These are phyloP conservation scores for Leishmania gerbilli DNA, from an alignment of 208 protist species.

Conservation along the genomic window DNA sequence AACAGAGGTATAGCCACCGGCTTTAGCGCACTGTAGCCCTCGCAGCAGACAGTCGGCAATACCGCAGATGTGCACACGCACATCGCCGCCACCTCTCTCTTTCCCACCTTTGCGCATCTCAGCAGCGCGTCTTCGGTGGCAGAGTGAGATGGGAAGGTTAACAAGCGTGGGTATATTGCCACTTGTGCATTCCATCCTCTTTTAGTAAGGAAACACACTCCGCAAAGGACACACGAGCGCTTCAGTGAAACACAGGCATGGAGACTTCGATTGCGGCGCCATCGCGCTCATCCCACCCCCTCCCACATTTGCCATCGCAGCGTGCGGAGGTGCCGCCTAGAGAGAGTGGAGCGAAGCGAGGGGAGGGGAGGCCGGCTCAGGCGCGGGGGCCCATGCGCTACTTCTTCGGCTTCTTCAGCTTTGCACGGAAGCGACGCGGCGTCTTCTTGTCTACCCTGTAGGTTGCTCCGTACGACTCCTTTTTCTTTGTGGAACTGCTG, in stretches of 20 bases:
- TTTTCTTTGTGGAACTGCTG: neutral
- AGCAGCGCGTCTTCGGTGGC: neutral
- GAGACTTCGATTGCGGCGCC: neutral
- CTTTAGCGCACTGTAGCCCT: neutral
- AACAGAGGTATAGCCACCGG: neutral
- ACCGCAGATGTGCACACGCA: neutral
- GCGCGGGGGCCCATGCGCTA: neutral
- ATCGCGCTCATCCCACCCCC: neutral
- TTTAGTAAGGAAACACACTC: neutral
- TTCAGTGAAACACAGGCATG: neutral
- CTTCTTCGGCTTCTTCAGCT: slow-evolving; percentile 18
- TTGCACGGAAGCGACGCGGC: slow-evolving; percentile 25
- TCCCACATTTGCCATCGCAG: neutral
- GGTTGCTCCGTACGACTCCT: neutral
- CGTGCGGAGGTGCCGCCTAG: neutral
- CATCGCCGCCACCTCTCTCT: neutral
- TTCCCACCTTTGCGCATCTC: neutral
- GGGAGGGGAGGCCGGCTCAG: neutral
- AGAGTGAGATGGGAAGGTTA: neutral
- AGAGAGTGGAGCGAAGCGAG: neutral
- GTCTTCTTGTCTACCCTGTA: slow-evolving; percentile 21
- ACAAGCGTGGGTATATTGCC: neutral
- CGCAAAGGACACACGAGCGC: neutral
- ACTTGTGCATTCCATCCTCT: neutral
- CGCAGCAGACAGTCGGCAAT: neutral